Percentiles rank a stretch among this genome's conserved stretches.
Evolutionary conservation across 2,329 filamentous ascomycete species (phyloP).

Genomic region (Coleophoma crateriformis): DNA sequence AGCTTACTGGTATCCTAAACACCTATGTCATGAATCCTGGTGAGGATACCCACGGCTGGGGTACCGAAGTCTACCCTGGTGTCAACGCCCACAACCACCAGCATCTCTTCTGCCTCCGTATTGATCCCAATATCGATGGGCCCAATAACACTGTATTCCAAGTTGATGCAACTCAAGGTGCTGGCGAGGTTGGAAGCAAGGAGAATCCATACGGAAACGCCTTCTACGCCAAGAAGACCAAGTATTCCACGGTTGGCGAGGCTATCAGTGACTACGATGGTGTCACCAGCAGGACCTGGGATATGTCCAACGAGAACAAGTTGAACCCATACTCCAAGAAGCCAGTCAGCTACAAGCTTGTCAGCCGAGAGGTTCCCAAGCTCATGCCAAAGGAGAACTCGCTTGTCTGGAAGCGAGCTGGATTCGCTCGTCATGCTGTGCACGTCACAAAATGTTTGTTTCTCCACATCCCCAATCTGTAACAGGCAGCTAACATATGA

Average conservation of each 20-base stretch:
- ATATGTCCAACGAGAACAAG: constrained; percentile 79
- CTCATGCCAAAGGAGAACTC: constrained; percentile 76
- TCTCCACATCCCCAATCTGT: constrained; percentile 39
- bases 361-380: constrained; percentile 75
- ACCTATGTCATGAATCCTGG: constrained; percentile 77
- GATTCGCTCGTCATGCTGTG: constrained; percentile 52
- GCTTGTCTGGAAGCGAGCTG: constrained; percentile 60
- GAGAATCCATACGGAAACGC: constrained; percentile 90
- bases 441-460: constrained; percentile 62
- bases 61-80: constrained; percentile 82
- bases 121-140: constrained; percentile 85
- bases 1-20: constrained; percentile 88
- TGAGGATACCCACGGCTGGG: constrained; percentile 82
- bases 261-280: constrained; percentile 78
- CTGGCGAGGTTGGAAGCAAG: constrained; percentile 69
- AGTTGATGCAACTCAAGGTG: constrained; percentile 66
- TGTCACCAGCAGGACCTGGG: constrained; percentile 76
- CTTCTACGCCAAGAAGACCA: constrained; percentile 81
- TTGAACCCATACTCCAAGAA: constrained; percentile 84
- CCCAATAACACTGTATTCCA: constrained; percentile 80
- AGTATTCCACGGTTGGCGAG: constrained; percentile 64
- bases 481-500: constrained; percentile 11
- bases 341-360: constrained; percentile 81
- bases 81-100: constrained; percentile 97
- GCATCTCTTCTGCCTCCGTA: constrained; percentile 85